phyloP scores from a whole-genome alignment of 2,329 filamentous ascomycete genomes.

The Trichoderma polysporum region DNA sequence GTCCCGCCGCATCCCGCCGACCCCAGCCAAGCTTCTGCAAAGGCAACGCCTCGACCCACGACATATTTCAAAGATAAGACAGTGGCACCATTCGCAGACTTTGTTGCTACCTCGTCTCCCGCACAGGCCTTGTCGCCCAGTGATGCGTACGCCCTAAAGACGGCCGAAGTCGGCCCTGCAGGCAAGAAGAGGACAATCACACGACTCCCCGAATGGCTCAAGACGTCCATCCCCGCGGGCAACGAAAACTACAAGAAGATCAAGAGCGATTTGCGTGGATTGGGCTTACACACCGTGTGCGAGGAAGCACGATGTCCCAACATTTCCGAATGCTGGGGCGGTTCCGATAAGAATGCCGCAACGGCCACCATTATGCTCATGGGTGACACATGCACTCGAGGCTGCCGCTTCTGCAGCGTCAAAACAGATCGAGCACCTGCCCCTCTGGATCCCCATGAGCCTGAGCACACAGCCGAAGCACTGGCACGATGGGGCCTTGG shows the following conservation, averaged over 20 bases:
- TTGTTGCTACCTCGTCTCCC: constrained; percentile 46
- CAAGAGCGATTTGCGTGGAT: constrained; percentile 85
- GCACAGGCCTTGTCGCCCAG: constrained; percentile 45
- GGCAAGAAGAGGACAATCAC: constrained; percentile 65
- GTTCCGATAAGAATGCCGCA: constrained; percentile 79
- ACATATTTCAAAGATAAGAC: constrained; percentile 61
- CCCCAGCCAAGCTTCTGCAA: constrained; percentile 26
- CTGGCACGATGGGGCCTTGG: constrained; percentile 89
- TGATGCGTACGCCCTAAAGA: constrained; percentile 61
- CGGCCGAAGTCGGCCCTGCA: constrained; percentile 62
- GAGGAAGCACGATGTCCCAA: constrained; percentile 97
- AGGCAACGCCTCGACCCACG: constrained; percentile 34
- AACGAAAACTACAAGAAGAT: constrained; percentile 88
- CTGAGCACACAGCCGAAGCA: constrained; percentile 94
- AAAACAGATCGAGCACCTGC: constrained; percentile 77
- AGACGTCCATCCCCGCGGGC: constrained; percentile 86
- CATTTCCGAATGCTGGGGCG: constrained; percentile 97
- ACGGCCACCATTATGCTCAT: constrained; percentile 99
- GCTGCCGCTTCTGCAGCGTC: constrained; percentile 95
- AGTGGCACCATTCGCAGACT: constrained; percentile 59
- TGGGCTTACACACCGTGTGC: constrained; percentile 92
- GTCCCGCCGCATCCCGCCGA: constrained; percentile 39
- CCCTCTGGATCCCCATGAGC: constrained; percentile 91
- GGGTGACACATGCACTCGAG: constrained; percentile 96
- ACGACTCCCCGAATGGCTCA: constrained; percentile 88